phyloP scores from a whole-genome alignment of 2,329 filamentous ascomycete genomes.

The Arthrobotrys sinensis region DNA sequence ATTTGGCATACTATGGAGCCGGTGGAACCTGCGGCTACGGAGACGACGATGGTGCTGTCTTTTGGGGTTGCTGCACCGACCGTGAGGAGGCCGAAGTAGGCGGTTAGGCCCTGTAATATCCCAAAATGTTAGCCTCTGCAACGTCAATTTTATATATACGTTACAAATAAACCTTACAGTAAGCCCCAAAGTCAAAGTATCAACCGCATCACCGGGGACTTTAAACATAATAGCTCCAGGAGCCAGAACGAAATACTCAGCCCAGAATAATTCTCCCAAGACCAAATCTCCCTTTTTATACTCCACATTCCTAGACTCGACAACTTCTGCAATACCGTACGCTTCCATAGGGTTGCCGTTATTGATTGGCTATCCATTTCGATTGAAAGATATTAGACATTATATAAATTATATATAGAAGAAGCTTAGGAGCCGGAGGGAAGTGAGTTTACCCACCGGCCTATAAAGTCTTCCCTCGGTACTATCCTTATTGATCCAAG shows the following conservation, averaged over 20 bases:
- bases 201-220: conserved; percentile 17
- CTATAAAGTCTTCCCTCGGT: conserved; percentile 35
- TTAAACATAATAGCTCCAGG: conserved; percentile 63
- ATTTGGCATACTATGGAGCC: conserved; percentile 72
- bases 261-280: conserved; percentile 66
- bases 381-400: background rate
- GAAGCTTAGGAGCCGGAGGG: no score
- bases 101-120: conserved; percentile 68
- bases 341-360: conserved; percentile 50
- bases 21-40: conserved; percentile 71
- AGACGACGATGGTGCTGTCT: conserved; percentile 69
- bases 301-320: conserved; percentile 34
- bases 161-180: conserved; percentile 27
- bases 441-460: conserved; percentile 7
- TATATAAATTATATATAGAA: no score
- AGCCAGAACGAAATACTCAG: conserved; percentile 68
- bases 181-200: conserved; percentile 41
- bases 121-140: conserved; percentile 46
- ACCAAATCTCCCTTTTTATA: conserved; percentile 67
- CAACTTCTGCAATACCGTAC: conserved; percentile 31
- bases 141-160: conserved; percentile 70
- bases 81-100: conserved; percentile 70
- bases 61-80: conserved; percentile 66
- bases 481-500: conserved; percentile 53
- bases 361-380: conserved; percentile 40